phyloP scores from a whole-genome alignment of 140 eudicot species.

The Stevia rebaudiana region DNA sequence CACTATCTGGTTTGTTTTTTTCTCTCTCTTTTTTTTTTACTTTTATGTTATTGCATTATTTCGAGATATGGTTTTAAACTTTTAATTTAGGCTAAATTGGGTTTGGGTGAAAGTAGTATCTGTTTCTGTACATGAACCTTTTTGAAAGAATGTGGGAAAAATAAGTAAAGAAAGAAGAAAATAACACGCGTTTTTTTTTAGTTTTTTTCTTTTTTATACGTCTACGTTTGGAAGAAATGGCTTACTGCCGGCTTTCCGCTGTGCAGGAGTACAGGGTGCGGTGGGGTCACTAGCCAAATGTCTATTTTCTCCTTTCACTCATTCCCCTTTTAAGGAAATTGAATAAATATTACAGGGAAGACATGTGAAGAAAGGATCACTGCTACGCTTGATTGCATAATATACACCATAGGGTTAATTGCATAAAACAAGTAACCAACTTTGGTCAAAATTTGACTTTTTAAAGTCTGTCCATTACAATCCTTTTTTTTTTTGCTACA shows the following conservation, averaged over 20 bases:
- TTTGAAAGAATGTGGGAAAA: constrained; percentile 13
- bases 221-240: constrained; percentile 35
- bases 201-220: neutral
- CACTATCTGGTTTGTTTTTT: constrained; percentile 43
- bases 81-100: neutral
- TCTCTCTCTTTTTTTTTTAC: constrained; percentile 1
- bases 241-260: constrained; percentile 81
- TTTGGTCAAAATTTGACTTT: neutral
- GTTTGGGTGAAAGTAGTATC: neutral
- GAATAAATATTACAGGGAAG: constrained; percentile 30
- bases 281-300: constrained; percentile 45
- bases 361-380: constrained; percentile 25
- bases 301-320: constrained; percentile 22
- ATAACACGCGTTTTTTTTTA: too few species aligned
- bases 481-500: neutral
- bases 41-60: constrained; percentile 1
- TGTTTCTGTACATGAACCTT: neutral
- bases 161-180: neutral
- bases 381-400: constrained; percentile 18
- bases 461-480: neutral
- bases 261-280: constrained; percentile 75
- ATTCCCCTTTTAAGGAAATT: constrained; percentile 20
- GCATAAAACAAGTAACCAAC: neutral
- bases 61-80: neutral
- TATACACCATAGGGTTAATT: constrained; percentile 7